Percentiles rank a stretch among this genome's conserved stretches.
Evolutionary conservation across 495 filamentous ascomycete genomes (phyloP).

Genomic region (Penicillium macrosclerotiorum): DNA sequence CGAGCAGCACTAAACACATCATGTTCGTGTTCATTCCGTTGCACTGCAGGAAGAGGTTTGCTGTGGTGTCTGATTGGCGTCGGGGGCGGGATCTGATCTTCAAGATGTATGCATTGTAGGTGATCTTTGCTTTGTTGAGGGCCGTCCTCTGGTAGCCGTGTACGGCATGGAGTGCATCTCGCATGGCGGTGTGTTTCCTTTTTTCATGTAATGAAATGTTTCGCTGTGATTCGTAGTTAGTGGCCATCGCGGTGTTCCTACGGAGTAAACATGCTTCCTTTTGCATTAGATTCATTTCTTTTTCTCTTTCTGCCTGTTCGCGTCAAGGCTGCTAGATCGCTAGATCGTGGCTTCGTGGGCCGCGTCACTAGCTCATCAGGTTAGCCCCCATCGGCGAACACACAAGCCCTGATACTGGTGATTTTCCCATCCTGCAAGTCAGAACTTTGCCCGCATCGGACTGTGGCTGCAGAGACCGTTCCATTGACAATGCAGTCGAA

Average conservation of each 20-base stretch:
- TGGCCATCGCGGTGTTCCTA: background rate
- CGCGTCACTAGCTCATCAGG: background rate
- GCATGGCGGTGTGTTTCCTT: constrained; percentile 17
- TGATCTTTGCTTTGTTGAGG: constrained; percentile 11
- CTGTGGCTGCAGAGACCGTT: background rate
- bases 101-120: constrained; percentile 8
- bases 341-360: background rate
- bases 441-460: background rate
- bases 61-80: constrained; percentile 2
- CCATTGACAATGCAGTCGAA: background rate
- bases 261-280: too few relatives aligned
- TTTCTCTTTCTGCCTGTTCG: background rate
- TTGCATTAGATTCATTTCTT: background rate
- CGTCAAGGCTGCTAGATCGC: background rate
- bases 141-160: constrained; percentile 7
- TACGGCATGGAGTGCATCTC: background rate
- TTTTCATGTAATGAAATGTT: background rate
- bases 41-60: background rate
- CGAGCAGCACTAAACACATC: too few relatives aligned
- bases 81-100: constrained; percentile 12
- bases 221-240: background rate
- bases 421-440: background rate
- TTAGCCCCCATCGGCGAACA: too few relatives aligned
- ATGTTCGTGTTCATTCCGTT: too few relatives aligned
- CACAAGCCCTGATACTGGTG: too few relatives aligned